Evolutionary conservation across 1,284 basidiomycete species (phyloP).

Genomic region (Entoloma clypeatum): DNA sequence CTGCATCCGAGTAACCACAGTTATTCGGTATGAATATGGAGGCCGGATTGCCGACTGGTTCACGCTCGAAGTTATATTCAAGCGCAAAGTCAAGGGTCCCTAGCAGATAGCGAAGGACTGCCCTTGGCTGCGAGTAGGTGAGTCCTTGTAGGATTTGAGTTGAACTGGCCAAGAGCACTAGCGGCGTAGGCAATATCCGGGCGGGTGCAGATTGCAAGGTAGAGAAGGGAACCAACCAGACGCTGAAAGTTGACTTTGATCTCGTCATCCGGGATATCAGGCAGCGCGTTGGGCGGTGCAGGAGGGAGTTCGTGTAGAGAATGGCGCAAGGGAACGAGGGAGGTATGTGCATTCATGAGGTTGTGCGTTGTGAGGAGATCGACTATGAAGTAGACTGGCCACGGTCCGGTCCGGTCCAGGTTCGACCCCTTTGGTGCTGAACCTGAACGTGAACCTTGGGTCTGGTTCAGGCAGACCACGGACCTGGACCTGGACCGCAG

Average conservation of each 20-base stretch:
- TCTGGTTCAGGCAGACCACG: too few species aligned
- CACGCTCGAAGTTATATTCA: constrained; percentile 5
- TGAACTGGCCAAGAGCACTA: constrained; percentile 25
- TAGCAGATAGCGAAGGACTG: constrained; percentile 28
- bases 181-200: constrained; percentile 30
- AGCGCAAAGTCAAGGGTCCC: constrained; percentile 23
- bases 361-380: constrained; percentile 1
- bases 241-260: constrained; percentile 4
- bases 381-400: not conserved
- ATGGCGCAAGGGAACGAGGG: constrained; percentile 6
- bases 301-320: not conserved
- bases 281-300: not conserved
- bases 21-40: not conserved
- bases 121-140: constrained; percentile 25
- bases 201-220: constrained; percentile 20
- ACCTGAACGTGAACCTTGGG: too few species aligned
- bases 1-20: constrained; percentile 11
- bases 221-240: constrained; percentile 19
- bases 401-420: not conserved
- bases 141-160: constrained; percentile 17
- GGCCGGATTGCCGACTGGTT: not conserved
- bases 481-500: too few species aligned
- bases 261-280: constrained; percentile 5
- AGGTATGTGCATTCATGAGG: not conserved
- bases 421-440: too few species aligned